Percentiles rank a stretch among this genome's conserved stretches.
These are phyloP conservation scores for Colletotrichum lupini DNA, from an alignment of 2,329 filamentous ascomycete species.

Conservation along the genomic window DNA sequence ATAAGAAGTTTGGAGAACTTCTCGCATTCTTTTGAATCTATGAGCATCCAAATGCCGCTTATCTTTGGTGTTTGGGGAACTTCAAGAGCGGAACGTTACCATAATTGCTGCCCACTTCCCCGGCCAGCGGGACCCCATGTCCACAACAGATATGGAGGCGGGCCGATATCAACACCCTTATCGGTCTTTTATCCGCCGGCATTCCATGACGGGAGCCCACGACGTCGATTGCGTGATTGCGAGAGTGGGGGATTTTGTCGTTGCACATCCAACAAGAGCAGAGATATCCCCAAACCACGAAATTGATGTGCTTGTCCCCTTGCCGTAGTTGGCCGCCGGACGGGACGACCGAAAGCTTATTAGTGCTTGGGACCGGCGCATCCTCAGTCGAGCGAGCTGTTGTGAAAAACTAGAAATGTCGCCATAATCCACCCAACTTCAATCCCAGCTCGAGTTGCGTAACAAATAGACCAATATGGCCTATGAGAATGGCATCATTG, in stretches of 20 bases:
- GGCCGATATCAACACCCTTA: neutral
- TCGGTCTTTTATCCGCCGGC: neutral
- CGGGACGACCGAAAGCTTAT: conserved; percentile 1
- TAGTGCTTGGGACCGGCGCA: neutral
- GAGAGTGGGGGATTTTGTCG: neutral
- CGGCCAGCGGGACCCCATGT: neutral
- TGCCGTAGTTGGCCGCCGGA: neutral
- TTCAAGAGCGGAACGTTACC: neutral
- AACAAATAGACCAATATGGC: neutral
- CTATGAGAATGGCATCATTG: neutral
- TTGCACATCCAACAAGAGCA: neutral
- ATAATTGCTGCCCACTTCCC: neutral
- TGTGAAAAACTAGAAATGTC: neutral
- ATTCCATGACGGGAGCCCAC: neutral
- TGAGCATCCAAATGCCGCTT: neutral
- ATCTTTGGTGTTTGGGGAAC: neutral
- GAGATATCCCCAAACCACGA: neutral
- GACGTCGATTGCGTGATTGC: conserved; percentile 1
- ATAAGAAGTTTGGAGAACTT: neutral
- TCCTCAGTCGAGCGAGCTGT: neutral
- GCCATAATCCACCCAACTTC: conserved; percentile 1
- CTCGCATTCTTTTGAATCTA: neutral
- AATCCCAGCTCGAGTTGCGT: neutral
- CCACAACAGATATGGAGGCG: neutral
- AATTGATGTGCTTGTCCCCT: neutral